Evolutionary conservation across 371 early-diverging fungal species (phyloP), one percentile per base, ranked within the genome.

Genomic region (Mortierella sp.): DNA sequence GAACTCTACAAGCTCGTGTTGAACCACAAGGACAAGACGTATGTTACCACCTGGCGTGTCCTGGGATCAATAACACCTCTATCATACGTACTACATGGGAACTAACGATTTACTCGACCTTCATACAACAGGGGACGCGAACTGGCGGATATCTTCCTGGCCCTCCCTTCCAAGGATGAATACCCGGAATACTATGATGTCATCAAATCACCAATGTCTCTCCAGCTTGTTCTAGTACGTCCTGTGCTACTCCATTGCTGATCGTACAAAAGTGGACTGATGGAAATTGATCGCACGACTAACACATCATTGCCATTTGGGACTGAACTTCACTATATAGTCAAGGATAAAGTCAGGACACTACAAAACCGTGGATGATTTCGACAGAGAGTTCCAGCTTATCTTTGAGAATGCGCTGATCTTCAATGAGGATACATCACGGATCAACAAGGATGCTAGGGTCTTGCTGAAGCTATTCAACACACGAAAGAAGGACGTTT

Each of bases 131-230:
- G 81, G 22, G 93, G 88, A 14, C 88, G 88, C 17, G 81, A 82
- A 39, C 55, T 90, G 2, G 77, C 85, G 37, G 89, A 89, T 16
- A 73, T 90, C 41, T 97, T 96, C 72, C 53, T 86, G 56, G 88
- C 91, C 44, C 83, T 93, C 13, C 96, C 96, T 5, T 90, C 90
- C 12, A 82, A 82, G 63, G 82, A 84, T 2, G 85, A 88, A 25
- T 95, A 96, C 64, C 96, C 97, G 2, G 96, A 96, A 58, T 97
- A 97, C 74, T 96, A 95, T 79, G 83, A 90, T 39, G 80, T 94
- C 50, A 95, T 96, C 61, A 88, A 90, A 52, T 79, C 87, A 2
- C 97, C 97, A 10, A 95, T 96, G 72, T 89, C 95, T 8, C 64
- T 96, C 7, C 82, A 86, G 31, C 80, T 82, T 31, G 91, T 93